Evolutionary conservation across 2,329 filamentous ascomycete genomes (phyloP), one percentile per base, ranked within the genome.

Genomic region (Cladobotryum protrusum): DNA sequence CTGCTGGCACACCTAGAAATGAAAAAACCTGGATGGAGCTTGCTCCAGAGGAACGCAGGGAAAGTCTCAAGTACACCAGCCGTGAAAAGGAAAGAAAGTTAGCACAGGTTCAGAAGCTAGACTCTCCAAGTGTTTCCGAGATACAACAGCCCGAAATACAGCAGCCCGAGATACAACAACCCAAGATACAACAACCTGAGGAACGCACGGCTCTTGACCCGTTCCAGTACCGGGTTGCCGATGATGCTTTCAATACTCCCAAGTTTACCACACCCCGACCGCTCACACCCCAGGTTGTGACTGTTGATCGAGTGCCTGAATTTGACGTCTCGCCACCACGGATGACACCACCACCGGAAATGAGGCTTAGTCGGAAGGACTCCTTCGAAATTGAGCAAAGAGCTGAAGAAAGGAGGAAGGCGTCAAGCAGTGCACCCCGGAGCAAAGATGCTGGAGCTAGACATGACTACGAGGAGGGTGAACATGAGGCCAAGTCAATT

Each of bases 211-310:
- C 63, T 45, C 62, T 78, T 59, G 76, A 84, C 63, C 78, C 79
- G 15, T 83, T 83, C 61, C 72, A 81, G 61, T 83, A 71, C 59
- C 79, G 78, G 62, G 76, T 82, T 53, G 56, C 71, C 39, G 70
- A 77, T 52, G 72, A 77, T 58, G 72, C 73, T n/a, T 79, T 79
- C 52, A 64, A 67, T 44, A 75, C 74, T 9, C 73, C 77, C 3
- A 56, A 62, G 32, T 59, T 63, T 49, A 59, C 37, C 37, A 46
- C 50, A 6, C 39, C 62, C 35, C 67, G 71, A 43, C 71, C 75
- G 2, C 56, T 76, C 52, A 77, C 75, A 4, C 78, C 76, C 6
- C 69, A 69, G 52, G 66, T 82, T 41, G 67, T 77, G 37, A 79
- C 77, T 2, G 72, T 81, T 43, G 74, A 78, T 29, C 72, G 76